Evolutionary conservation across 2,329 filamentous ascomycete species (phyloP).

Genomic region (Beauveria sp.): DNA sequence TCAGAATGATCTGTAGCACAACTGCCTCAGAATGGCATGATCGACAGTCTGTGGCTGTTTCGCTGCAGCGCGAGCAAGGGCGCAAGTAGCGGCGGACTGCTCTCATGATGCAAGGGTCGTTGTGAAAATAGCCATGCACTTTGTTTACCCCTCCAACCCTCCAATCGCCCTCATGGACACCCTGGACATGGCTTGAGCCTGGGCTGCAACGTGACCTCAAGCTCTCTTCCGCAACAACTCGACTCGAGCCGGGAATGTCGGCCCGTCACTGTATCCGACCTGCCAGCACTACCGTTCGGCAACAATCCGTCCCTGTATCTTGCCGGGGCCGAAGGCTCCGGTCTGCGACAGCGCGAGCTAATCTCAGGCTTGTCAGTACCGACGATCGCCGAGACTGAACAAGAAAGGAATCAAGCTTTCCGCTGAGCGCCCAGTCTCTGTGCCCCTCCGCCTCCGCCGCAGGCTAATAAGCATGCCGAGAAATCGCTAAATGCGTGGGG

Average conservation of each 20-base stretch:
- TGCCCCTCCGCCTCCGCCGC: conserved; percentile 11
- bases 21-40: conserved; percentile 8
- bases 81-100: background rate
- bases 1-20: conserved; percentile 7
- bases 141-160: too few species aligned
- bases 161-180: too few species aligned
- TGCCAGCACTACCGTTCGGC: background rate
- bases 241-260: background rate
- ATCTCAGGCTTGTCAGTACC: background rate
- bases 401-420: conserved; percentile 15
- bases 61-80: background rate
- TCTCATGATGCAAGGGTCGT: background rate
- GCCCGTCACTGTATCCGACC: background rate
- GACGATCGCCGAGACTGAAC: conserved; percentile 8
- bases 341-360: background rate
- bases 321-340: background rate
- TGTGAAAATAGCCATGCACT: too few species aligned
- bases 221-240: background rate
- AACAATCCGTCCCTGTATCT: background rate
- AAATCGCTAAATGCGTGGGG: conserved; percentile 12
- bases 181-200: background rate
- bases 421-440: conserved; percentile 14
- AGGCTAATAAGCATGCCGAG: conserved; percentile 8
- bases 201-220: background rate
- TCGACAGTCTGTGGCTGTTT: conserved; percentile 8